These are phyloP conservation scores for Colletotrichum falcatum DNA, from an alignment of 2,329 filamentous ascomycete species.

Conservation along the genomic window DNA sequence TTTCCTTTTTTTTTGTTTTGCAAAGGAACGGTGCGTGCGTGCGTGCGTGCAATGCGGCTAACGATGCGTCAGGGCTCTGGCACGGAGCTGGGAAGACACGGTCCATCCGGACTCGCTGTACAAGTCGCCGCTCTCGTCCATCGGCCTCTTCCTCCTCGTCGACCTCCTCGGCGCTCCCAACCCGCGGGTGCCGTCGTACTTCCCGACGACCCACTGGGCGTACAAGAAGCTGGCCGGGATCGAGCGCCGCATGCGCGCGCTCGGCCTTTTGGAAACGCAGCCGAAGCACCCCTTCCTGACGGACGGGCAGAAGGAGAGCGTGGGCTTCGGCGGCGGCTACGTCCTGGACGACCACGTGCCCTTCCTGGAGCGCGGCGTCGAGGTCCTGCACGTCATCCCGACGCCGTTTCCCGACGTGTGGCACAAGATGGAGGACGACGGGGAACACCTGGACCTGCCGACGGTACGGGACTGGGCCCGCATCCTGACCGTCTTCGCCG, in stretches of 20 bases:
- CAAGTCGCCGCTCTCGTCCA: conserved; percentile 79
- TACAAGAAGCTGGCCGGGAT: conserved; percentile 81
- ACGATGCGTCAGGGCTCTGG: conserved; percentile 70
- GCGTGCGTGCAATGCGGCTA: too few relatives aligned
- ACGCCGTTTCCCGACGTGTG: conserved; percentile 84
- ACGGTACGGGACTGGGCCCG: conserved; percentile 90
- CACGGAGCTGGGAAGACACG: conserved; percentile 81
- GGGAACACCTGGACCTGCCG: conserved; percentile 81
- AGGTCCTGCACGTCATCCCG: conserved; percentile 91
- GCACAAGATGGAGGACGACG: conserved; percentile 89
- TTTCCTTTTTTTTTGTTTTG: too few relatives aligned
- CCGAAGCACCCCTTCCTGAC: conserved; percentile 70
- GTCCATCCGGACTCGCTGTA: conserved; percentile 80
- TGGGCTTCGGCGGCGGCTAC: conserved; percentile 58
- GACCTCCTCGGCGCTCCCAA: conserved; percentile 82
- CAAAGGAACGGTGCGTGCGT: too few relatives aligned
- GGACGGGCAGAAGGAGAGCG: conserved; percentile 67
- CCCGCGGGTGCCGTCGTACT: conserved; percentile 86
- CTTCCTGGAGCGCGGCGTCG: conserved; percentile 87
- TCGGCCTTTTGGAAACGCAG: conserved; percentile 74
- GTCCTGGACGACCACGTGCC: conserved; percentile 92
- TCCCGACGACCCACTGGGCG: conserved; percentile 92
- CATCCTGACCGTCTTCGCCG: conserved; percentile 84
- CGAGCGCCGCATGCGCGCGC: conserved; percentile 78
- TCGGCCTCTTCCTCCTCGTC: conserved; percentile 90